phyloP scores from a whole-genome alignment of 208 protist genomes.

The Crithidia expoeki region DNA sequence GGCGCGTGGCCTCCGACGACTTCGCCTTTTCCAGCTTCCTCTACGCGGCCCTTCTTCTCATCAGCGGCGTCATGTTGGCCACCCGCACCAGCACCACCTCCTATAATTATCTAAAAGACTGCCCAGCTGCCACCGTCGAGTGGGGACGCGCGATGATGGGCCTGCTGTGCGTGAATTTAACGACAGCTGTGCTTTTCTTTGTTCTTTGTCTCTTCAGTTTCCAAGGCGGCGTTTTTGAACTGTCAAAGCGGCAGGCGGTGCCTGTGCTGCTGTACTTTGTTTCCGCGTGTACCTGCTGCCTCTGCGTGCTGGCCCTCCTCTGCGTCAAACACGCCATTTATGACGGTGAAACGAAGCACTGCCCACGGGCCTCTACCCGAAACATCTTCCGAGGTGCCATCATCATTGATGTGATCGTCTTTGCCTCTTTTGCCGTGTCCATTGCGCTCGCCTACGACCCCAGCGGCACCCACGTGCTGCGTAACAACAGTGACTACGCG shows the following conservation, averaged over 20 bases:
- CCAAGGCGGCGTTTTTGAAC: constrained; percentile 73
- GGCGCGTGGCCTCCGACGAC: constrained; percentile 78
- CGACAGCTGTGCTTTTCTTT: constrained; percentile 43
- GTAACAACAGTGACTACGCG: constrained; percentile 63
- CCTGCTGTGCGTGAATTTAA: constrained; percentile 42
- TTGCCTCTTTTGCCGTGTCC: constrained; percentile 37
- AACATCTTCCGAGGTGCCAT: constrained; percentile 44
- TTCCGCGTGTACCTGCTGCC: constrained; percentile 19
- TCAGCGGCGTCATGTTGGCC: constrained; percentile 26
- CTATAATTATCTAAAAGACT: constrained; percentile 24
- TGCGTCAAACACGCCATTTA: constrained; percentile 47
- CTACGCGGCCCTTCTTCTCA: constrained; percentile 40
- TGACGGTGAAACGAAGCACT: constrained; percentile 34
- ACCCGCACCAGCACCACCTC: constrained; percentile 13
- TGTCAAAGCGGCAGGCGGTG: constrained; percentile 60
- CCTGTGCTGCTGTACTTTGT: constrained; percentile 64
- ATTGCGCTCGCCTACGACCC: constrained; percentile 62
- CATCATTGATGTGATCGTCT: constrained; percentile 43
- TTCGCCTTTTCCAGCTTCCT: constrained; percentile 69
- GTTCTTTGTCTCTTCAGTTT: constrained; percentile 46
- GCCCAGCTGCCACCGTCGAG: background rate
- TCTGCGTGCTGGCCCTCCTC: constrained; percentile 38
- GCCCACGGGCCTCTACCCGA: constrained; percentile 17
- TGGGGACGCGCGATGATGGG: constrained; percentile 36
- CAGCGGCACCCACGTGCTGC: constrained; percentile 41